phyloP scores from a whole-genome alignment of 2,329 filamentous ascomycete genomes.

The Fonsecaea multimorphosa region DNA sequence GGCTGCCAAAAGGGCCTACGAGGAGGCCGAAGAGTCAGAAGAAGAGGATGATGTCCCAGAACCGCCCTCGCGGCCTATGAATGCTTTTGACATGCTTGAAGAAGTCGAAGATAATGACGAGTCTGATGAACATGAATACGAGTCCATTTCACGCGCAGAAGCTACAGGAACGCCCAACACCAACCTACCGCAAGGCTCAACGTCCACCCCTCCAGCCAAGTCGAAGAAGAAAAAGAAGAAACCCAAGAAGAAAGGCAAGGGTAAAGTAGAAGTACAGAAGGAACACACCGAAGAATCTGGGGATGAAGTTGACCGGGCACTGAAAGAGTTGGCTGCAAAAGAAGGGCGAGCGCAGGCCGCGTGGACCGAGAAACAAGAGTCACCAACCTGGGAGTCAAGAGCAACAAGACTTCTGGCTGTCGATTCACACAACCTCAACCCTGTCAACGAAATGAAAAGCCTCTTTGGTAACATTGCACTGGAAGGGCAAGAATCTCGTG shows the following conservation, averaged over 20 bases:
- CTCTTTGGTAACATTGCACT: conserved; percentile 71
- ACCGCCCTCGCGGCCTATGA: conserved; percentile 32
- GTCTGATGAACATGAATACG: conserved; percentile 45
- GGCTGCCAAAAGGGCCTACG: conserved; percentile 44
- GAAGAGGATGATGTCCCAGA: conserved; percentile 48
- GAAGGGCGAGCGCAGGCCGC: conserved; percentile 35
- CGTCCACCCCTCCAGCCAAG: conserved; percentile 36
- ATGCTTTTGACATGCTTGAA: conserved; percentile 62
- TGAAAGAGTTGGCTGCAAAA: conserved; percentile 64
- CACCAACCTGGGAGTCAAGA: conserved; percentile 48
- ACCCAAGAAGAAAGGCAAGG: conserved; percentile 61
- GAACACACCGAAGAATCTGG: conserved; percentile 46
- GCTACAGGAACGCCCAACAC: conserved; percentile 37
- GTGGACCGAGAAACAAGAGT: conserved; percentile 38
- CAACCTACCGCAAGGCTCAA: conserved; percentile 24
- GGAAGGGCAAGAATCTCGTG: conserved; percentile 62
- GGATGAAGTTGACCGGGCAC: conserved; percentile 71
- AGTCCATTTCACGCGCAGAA: conserved; percentile 32
- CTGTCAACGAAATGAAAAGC: conserved; percentile 86
- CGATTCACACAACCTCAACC: conserved; percentile 77
- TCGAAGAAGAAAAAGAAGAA: conserved; percentile 58
- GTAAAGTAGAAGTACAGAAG: conserved; percentile 40
- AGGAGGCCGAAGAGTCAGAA: conserved; percentile 49
- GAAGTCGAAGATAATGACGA: conserved; percentile 47
- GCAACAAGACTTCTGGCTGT: conserved; percentile 64